These are phyloP conservation scores for Leishmania guyanensis DNA, from an alignment of 208 protist genomes.

Conservation along the genomic window DNA sequence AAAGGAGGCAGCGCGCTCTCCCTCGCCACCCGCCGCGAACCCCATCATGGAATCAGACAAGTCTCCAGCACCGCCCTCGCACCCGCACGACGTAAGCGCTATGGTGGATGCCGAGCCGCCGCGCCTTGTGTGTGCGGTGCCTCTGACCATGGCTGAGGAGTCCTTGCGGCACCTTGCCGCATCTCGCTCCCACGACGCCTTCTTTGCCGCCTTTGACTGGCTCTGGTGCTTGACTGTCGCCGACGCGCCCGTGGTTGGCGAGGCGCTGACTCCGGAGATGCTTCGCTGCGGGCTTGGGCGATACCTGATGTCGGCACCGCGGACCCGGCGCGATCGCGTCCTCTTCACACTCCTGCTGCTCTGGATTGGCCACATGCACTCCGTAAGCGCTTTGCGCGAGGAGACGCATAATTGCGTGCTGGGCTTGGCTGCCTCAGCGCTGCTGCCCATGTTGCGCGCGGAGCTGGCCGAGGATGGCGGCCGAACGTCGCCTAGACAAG, in stretches of 20 bases:
- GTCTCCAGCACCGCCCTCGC: neutral
- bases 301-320: slow-evolving; percentile 55
- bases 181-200: slow-evolving; percentile 55
- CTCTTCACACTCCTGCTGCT: slow-evolving; percentile 70
- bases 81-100: slow-evolving; percentile 35
- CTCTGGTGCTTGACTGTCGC: slow-evolving; percentile 77
- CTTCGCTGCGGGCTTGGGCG: slow-evolving; percentile 48
- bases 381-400: slow-evolving; percentile 26
- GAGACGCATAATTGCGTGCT: slow-evolving; percentile 42
- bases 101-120: slow-evolving; percentile 43
- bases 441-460: slow-evolving; percentile 45
- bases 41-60: neutral
- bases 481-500: neutral
- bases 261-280: slow-evolving; percentile 29
- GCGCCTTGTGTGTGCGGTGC: slow-evolving; percentile 39
- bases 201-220: slow-evolving; percentile 64
- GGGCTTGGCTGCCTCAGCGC: slow-evolving; percentile 29
- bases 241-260: slow-evolving; percentile 35
- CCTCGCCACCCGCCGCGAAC: neutral
- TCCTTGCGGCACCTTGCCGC: slow-evolving; percentile 42
- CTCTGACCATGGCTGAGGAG: slow-evolving; percentile 26
- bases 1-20: neutral
- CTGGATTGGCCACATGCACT: slow-evolving; percentile 65
- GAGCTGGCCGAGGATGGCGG: slow-evolving; percentile 30
- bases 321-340: slow-evolving; percentile 64